phyloP scores from a whole-genome alignment of 2,329 filamentous ascomycete genomes.

The Clarireedia homoeocarpa region DNA sequence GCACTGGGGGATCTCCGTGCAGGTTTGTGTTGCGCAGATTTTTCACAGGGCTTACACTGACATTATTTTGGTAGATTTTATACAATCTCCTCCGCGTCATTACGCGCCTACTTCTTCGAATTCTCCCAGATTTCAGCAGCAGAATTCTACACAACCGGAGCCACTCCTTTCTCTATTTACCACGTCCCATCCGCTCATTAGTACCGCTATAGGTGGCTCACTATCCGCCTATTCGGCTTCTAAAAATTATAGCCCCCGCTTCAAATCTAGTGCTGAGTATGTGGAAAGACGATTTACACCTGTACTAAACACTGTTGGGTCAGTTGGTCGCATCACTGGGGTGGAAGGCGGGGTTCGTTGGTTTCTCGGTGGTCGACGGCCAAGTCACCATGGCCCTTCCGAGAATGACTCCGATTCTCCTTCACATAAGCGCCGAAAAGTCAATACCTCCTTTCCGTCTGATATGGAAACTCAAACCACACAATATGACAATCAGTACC shows the following conservation, averaged over 20 bases:
- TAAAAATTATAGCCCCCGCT: constrained; percentile 83
- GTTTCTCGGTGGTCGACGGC: constrained; percentile 56
- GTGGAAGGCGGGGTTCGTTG: constrained; percentile 81
- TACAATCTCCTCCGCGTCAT: constrained; percentile 49
- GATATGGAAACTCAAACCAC: constrained; percentile 22
- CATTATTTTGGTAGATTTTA: constrained; percentile 44
- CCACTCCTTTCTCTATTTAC: constrained; percentile 81
- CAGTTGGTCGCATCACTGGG: constrained; percentile 75
- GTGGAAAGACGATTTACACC: constrained; percentile 83
- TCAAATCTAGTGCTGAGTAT: constrained; percentile 85
- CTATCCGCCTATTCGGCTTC: constrained; percentile 78
- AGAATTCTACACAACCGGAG: constrained; percentile 45
- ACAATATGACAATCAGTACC: constrained; percentile 23
- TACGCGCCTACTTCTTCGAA: constrained; percentile 21
- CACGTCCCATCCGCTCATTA: constrained; percentile 78
- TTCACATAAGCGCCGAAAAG: constrained; percentile 53
- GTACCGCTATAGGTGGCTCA: constrained; percentile 76
- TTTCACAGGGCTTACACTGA: constrained; percentile 1
- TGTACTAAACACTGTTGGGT: constrained; percentile 78
- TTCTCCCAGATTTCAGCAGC: constrained; percentile 31
- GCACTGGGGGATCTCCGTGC: constrained; percentile 67
- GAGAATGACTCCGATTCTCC: constrained; percentile 40
- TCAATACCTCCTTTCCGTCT: constrained; percentile 34
- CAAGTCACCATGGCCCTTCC: constrained; percentile 27
- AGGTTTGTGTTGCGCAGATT: constrained; percentile 41